Percentiles rank a stretch among this genome's conserved stretches.
Conservation (phyloP, 2,329 filamentous ascomycete genomes). For the Metarhizium rileyi region DNA sequence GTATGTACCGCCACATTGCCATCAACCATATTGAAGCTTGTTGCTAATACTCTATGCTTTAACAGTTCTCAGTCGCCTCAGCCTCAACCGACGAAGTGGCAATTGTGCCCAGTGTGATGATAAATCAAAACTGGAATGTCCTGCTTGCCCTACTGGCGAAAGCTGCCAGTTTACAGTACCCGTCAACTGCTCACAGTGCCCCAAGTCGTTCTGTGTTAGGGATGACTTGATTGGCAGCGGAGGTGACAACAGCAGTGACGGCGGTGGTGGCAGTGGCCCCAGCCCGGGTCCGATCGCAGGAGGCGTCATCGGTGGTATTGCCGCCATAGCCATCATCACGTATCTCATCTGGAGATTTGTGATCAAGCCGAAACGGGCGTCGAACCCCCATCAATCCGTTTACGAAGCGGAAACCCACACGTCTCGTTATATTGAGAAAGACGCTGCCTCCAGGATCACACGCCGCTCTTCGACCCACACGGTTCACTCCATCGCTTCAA, state of each 20-base stretch:
- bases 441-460: constrained; percentile 31
- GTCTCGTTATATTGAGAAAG: constrained; percentile 32
- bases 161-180: constrained; percentile 37
- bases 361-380: constrained; percentile 68
- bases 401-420: constrained; percentile 48
- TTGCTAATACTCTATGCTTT: neutral
- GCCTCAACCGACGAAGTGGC: constrained; percentile 29
- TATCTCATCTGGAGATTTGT: constrained; percentile 84
- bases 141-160: constrained; percentile 30
- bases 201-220: constrained; percentile 35
- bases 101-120: constrained; percentile 38
- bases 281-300: constrained; percentile 83
- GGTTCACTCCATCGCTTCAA: constrained; percentile 88
- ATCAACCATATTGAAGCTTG: neutral
- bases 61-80: constrained; percentile 14
- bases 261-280: constrained; percentile 33
- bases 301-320: constrained; percentile 77
- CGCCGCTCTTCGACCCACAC: constrained; percentile 70
- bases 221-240: constrained; percentile 15
- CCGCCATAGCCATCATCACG: constrained; percentile 61
- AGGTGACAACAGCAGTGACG: constrained; percentile 25
- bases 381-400: constrained; percentile 37
- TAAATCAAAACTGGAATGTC: constrained; percentile 31
- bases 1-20: constrained; percentile 14
- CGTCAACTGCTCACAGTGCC: constrained; percentile 36